Conservation (phyloP, 192 early-diverging fungal species). For the Rhizophagus clarus region DNA sequence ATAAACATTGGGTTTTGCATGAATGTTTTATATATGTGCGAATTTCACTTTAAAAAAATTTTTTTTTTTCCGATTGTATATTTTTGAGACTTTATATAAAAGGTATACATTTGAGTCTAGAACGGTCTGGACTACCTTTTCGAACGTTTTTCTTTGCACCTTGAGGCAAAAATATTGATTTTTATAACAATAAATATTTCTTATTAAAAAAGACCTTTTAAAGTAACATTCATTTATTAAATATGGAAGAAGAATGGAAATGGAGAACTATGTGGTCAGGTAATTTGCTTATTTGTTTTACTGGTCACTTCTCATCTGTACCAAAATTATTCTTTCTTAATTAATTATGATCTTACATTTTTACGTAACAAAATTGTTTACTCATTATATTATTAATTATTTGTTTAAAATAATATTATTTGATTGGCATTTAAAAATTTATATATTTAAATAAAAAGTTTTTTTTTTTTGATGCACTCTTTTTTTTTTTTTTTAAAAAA, state of each 20-base stretch:
- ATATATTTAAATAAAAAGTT: too few relatives aligned
- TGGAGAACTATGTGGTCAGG: not conserved
- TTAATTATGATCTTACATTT: too few relatives aligned
- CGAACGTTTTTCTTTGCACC: not conserved
- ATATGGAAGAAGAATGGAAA: not conserved
- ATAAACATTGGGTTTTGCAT: too few relatives aligned
- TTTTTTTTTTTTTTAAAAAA: not conserved
- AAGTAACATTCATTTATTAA: not conserved
- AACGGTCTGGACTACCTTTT: constrained; percentile 1
- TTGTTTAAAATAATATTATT: too few relatives aligned
- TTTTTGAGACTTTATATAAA: not conserved
- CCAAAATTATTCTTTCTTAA: too few relatives aligned
- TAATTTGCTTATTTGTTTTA: not conserved
- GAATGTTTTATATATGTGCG: too few relatives aligned
- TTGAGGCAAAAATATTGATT: not conserved
- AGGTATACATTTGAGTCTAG: not conserved
- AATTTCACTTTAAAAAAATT: too few relatives aligned
- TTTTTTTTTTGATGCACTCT: not conserved
- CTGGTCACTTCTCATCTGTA: not conserved
- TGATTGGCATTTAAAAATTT: too few relatives aligned
- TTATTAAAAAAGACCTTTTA: too few relatives aligned
- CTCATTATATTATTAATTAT: too few relatives aligned
- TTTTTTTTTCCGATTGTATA: too few relatives aligned
- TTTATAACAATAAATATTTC: not conserved
- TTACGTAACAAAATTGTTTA: too few relatives aligned